A percentile compares a stretch with the other conserved stretches of the same genome.
Evolutionary conservation across 139 green algal genomes (phyloP).

Genomic region (Coelastrella sp.): DNA sequence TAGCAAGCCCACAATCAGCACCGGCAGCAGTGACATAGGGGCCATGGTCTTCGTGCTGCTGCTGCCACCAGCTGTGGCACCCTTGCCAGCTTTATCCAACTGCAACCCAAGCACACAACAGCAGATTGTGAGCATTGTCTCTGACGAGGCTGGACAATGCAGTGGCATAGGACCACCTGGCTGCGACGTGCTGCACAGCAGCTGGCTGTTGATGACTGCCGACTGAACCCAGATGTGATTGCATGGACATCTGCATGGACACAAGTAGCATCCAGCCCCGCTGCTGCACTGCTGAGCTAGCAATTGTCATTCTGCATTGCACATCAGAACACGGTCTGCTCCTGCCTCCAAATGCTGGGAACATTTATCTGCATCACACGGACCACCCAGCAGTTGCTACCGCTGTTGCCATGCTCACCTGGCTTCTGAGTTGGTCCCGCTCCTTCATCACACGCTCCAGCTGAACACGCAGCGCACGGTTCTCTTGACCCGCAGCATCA

Average conservation of each 20-base stretch:
- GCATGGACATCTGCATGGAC: neutral
- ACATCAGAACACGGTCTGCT: too few species aligned
- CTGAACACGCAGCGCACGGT: conserved; percentile 29
- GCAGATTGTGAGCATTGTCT: neutral
- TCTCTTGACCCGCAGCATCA: conserved; percentile 34
- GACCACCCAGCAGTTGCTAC: neutral
- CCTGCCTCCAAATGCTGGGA: too few species aligned
- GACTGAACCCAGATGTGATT: too few species aligned
- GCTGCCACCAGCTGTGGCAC: neutral
- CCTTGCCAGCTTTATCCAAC: conserved; percentile 4
- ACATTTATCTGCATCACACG: too few species aligned
- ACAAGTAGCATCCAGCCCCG: neutral
- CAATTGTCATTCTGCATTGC: too few species aligned
- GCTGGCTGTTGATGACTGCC: neutral
- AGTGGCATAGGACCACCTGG: too few species aligned
- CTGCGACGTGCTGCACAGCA: too few species aligned
- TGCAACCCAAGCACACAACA: neutral
- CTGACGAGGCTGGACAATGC: too few species aligned
- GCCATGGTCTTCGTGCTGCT: neutral
- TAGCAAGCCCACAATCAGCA: conserved; percentile 46
- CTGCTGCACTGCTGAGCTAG: too few species aligned
- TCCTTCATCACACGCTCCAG: conserved; percentile 36
- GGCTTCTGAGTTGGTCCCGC: neutral
- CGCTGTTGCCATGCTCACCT: conserved; percentile 7
- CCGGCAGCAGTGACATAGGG: conserved; percentile 23